phyloP scores from a whole-genome alignment of 768 basidiomycete species.

The Rhodotorula graminis region DNA sequence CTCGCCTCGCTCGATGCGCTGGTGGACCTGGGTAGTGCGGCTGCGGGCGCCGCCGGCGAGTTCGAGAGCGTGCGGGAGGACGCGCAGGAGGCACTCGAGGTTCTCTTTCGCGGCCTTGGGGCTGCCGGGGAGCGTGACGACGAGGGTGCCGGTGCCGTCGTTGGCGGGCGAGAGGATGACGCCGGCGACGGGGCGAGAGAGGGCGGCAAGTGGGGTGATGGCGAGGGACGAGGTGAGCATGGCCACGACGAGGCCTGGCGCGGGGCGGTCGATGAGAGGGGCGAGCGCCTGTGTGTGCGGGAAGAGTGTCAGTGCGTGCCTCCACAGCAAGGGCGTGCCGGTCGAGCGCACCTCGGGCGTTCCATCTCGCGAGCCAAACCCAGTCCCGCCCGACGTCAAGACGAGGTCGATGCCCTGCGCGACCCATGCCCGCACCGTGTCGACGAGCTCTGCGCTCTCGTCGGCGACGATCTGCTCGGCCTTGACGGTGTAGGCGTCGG shows the following conservation, averaged over 20 bases:
- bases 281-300: slow-evolving; percentile 49
- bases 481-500: slow-evolving; percentile 5
- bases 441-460: slow-evolving; percentile 49
- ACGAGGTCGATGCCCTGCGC: slow-evolving; percentile 62
- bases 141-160: slow-evolving; percentile 58
- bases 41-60: slow-evolving; percentile 49
- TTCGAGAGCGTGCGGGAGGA: slow-evolving; percentile 68
- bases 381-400: slow-evolving; percentile 81
- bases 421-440: slow-evolving; percentile 48
- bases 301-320: slow-evolving; percentile 53
- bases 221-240: slow-evolving; percentile 64
- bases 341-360: slow-evolving; percentile 67
- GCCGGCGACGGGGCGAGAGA: slow-evolving; percentile 78
- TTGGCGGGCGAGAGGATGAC: slow-evolving; percentile 41
- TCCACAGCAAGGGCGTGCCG: no score
- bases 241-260: slow-evolving; percentile 68
- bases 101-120: slow-evolving; percentile 79
- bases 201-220: slow-evolving; percentile 71
- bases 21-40: slow-evolving; percentile 15
- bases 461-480: slow-evolving; percentile 59
- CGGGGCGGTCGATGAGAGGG: slow-evolving; percentile 44
- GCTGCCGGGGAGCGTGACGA: slow-evolving; percentile 79
- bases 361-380: slow-evolving; percentile 70
- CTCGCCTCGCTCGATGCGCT: slow-evolving; percentile 4
- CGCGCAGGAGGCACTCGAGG: slow-evolving; percentile 59